phyloP scores from a whole-genome alignment of 2,329 filamentous ascomycete genomes.

The Myriosclerotinia duriaeana region DNA sequence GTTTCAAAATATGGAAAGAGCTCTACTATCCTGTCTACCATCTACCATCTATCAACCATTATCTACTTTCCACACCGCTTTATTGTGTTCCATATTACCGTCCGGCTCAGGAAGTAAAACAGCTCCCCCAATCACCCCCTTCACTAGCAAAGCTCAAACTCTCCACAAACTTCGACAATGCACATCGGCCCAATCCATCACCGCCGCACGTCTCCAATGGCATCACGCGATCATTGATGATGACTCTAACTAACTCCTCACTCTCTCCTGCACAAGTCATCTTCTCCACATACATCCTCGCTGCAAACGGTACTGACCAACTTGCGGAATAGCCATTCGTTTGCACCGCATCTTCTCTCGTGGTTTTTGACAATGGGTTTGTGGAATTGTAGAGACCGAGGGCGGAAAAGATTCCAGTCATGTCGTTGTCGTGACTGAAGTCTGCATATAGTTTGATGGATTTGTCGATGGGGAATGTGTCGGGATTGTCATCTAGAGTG shows the following conservation, averaged over 20 bases:
- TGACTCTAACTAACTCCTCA: constrained; percentile 72
- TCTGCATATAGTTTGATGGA: constrained; percentile 72
- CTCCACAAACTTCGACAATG: constrained; percentile 66
- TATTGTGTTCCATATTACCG: not conserved
- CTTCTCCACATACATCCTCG: constrained; percentile 83
- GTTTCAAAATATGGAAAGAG: not conserved
- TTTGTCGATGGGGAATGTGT: constrained; percentile 69
- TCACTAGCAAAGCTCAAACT: constrained; percentile 70
- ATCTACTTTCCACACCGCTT: not conserved
- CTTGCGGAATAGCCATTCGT: constrained; percentile 70
- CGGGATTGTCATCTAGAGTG: constrained; percentile 66
- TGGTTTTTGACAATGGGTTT: constrained; percentile 51
- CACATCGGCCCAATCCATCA: constrained; percentile 71
- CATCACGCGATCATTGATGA: constrained; percentile 83
- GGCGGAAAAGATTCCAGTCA: constrained; percentile 73
- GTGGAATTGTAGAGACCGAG: constrained; percentile 75
- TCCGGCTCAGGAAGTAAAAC: constrained; percentile 45
- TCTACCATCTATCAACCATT: not conserved
- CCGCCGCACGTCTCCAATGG: constrained; percentile 67
- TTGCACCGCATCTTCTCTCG: constrained; percentile 50
- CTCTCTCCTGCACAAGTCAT: constrained; percentile 61
- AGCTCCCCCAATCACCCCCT: constrained; percentile 73
- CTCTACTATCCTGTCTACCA: not conserved
- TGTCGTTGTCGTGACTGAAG: constrained; percentile 89
- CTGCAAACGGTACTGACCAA: constrained; percentile 81